These are phyloP conservation scores for Aphanomyces invadans DNA, from an alignment of 352 stramenopile genomes.

Conservation along the genomic window DNA sequence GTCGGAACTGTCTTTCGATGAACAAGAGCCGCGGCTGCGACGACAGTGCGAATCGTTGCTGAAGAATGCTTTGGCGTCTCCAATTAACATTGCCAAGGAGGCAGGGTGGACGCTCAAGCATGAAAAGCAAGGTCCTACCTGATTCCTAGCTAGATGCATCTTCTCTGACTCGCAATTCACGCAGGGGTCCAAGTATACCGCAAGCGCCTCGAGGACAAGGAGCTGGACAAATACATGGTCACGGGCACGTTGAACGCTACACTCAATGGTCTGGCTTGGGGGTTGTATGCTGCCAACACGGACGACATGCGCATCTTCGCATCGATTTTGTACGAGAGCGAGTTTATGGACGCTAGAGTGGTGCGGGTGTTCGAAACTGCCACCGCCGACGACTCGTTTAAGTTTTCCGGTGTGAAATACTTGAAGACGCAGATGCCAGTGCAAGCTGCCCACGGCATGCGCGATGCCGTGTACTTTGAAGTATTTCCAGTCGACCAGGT, in stretches of 20 bases:
- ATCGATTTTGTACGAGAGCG: conserved; percentile 21
- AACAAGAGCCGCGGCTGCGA: neutral
- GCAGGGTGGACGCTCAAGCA: conserved; percentile 8
- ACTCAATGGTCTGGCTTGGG: neutral
- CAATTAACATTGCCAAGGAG: neutral
- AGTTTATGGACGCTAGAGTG: conserved; percentile 17
- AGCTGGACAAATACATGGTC: conserved; percentile 4
- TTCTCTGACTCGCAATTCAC: neutral
- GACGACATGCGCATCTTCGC: neutral
- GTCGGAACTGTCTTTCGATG: neutral
- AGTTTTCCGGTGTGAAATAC: conserved; percentile 23
- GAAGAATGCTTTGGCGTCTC: neutral
- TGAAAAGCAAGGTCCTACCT: conserved; percentile 3
- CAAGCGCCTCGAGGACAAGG: neutral
- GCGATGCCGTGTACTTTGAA: conserved; percentile 13
- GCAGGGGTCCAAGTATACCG: conserved; percentile 5
- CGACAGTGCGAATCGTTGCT: conserved; percentile 7
- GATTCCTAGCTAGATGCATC: neutral
- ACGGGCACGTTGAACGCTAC: neutral
- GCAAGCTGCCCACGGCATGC: neutral
- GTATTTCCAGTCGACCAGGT: neutral
- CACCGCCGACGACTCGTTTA: neutral
- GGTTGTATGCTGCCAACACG: conserved; percentile 1
- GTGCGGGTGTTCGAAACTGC: conserved; percentile 6
- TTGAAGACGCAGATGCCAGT: conserved; percentile 8